Evolutionary conservation across 2,329 filamentous ascomycete species (phyloP).

Genomic region (Sclerotiophoma versabilis): DNA sequence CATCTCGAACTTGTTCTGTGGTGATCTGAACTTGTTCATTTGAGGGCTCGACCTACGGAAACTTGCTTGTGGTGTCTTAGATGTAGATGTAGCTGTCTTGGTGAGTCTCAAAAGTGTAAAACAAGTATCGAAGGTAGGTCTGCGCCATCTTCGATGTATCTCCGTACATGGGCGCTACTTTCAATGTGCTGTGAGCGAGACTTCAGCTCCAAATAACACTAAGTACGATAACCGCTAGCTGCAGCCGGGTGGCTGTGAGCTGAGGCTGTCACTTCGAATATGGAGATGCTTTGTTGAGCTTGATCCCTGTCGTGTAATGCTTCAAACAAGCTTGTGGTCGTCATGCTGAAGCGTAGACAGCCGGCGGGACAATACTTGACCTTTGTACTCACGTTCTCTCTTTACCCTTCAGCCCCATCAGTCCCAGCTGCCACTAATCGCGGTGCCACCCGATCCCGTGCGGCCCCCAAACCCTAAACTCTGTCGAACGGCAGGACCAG

Average conservation of each 20-base stretch:
- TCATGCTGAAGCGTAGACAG: not conserved
- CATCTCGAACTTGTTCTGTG: not conserved
- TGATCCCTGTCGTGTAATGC: conserved; percentile 2
- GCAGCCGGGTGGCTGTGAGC: conserved; percentile 17
- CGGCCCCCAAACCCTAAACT: not conserved
- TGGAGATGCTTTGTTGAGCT: not conserved
- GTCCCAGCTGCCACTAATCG: not conserved
- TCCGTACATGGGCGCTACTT: conserved; percentile 3
- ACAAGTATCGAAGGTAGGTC: not conserved
- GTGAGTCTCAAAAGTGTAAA: not conserved
- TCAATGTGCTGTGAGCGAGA: conserved; percentile 12
- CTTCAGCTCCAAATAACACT: conserved; percentile 14
- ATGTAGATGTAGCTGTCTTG: not conserved
- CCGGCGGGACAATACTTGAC: not conserved
- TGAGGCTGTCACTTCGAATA: conserved; percentile 2
- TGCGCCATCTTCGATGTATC: conserved; percentile 9
- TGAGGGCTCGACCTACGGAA: not conserved
- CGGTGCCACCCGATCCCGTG: not conserved
- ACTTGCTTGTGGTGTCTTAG: not conserved
- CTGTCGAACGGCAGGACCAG: not conserved
- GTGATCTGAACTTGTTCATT: not conserved
- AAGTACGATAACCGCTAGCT: conserved; percentile 16
- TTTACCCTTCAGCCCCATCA: not conserved
- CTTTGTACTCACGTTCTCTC: not conserved
- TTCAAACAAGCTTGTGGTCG: not conserved